Conservation (phyloP, 2,329 filamentous ascomycete species). For the Aspergillus quadrilineatus region DNA sequence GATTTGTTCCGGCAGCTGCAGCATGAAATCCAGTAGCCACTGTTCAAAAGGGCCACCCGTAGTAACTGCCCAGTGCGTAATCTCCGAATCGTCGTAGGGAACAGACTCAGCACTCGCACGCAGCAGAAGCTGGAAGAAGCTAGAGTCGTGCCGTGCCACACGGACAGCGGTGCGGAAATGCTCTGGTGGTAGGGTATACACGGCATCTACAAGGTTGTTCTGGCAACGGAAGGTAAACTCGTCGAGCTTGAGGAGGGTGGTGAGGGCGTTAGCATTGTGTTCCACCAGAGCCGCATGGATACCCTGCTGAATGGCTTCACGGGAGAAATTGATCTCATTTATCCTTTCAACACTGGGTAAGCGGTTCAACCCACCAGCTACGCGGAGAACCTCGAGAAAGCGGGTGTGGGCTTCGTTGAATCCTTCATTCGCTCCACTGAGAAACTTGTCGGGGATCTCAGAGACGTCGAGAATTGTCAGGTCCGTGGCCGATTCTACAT, state of each 20-base stretch:
- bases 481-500: conserved; percentile 3
- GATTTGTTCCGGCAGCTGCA: conserved; percentile 29
- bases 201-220: neutral
- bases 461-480: conserved; percentile 23
- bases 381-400: conserved; percentile 39
- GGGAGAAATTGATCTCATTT: conserved; percentile 29
- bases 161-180: conserved; percentile 36
- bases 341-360: conserved; percentile 14
- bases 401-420: conserved; percentile 30
- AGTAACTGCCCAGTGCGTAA: conserved; percentile 39
- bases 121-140: conserved; percentile 35
- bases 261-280: conserved; percentile 32
- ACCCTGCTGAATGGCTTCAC: conserved; percentile 37
- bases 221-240: conserved; percentile 28
- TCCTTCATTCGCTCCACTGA: conserved; percentile 24
- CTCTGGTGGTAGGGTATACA: conserved; percentile 33
- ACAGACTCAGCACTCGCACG: conserved; percentile 41
- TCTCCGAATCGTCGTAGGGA: conserved; percentile 34
- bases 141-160: conserved; percentile 23
- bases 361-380: conserved; percentile 27
- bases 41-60: conserved; percentile 27
- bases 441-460: conserved; percentile 18
- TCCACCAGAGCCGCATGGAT: conserved; percentile 40
- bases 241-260: conserved; percentile 40
- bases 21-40: conserved; percentile 40